Evolutionary conservation across 2,329 filamentous ascomycete species (phyloP).

Genomic region (Colletotrichum tabaci): DNA sequence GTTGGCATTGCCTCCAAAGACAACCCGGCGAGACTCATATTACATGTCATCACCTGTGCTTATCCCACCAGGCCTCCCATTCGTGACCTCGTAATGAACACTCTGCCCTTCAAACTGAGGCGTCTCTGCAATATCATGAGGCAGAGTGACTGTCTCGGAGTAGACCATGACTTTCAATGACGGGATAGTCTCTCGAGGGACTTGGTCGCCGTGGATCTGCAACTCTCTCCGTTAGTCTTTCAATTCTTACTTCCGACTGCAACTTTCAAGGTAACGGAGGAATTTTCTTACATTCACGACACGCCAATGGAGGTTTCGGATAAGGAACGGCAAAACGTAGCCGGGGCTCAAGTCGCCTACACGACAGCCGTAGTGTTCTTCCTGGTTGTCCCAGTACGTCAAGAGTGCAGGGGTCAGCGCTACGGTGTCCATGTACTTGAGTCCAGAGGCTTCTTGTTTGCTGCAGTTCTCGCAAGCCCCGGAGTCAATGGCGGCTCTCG

Average conservation of each 20-base stretch:
- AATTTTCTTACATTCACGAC: not conserved
- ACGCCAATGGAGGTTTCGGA: not conserved
- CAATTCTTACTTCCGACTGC: too few relatives aligned
- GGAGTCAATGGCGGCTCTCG: not conserved
- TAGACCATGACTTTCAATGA: slow-evolving; percentile 26
- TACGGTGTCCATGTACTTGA: slow-evolving; percentile 28
- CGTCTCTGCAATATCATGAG: slow-evolving; percentile 3
- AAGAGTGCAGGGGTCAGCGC: slow-evolving; percentile 26
- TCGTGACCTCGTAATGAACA: not conserved
- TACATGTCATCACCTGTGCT: slow-evolving; percentile 1
- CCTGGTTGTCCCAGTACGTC: slow-evolving; percentile 16
- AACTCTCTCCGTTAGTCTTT: not conserved
- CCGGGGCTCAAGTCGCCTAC: not conserved
- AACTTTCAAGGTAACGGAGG: not conserved
- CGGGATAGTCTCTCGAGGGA: slow-evolving; percentile 2
- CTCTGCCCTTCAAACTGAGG: slow-evolving; percentile 2
- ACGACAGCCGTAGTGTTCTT: slow-evolving; percentile 3
- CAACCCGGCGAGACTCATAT: not conserved
- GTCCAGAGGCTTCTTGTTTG: slow-evolving; percentile 6
- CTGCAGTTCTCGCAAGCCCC: not conserved
- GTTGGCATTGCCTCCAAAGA: not conserved
- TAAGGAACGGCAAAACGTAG: not conserved
- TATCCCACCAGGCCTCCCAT: not conserved
- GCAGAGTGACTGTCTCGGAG: slow-evolving; percentile 14
- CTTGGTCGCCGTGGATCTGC: not conserved